Base-by-base conservation (phyloP, 164 flowering plant species). In the Pachysandra terminalis region DNA sequence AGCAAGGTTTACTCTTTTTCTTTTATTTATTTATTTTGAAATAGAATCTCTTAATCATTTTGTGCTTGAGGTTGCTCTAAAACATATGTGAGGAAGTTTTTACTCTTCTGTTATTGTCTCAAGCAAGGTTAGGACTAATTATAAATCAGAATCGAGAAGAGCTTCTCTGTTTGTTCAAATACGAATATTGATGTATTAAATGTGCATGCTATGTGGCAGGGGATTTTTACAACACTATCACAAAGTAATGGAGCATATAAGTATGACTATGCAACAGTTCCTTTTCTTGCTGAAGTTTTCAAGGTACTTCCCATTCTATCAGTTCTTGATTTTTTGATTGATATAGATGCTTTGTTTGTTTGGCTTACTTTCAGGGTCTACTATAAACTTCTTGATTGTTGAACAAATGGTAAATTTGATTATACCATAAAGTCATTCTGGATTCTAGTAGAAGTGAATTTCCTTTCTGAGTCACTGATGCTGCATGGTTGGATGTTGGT, bases 251-350 rank as follows among this genome's bases (percentile, higher is more conserved):
- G 97, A 9, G 80, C 79, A 21, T 94, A 94, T 69, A 79, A 78
- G 58, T 93, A 91, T 77, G 98, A 91, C 68, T 93, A 90, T 74
- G 96, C 98, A 2, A 91, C 97, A 12, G 88, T 94, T 72, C 98
- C 98, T 59, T 94, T 94, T 78, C 97, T 95, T 52, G 98, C 98
- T 63, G 99, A 95, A 76, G 86, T 89, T 70, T 89, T 87, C 63
- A 95, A 95, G 99, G 99, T 92, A 72, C 21, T 67, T 73, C 53
- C 58, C 16, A 25, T 23, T 37, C 35, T 52, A 12, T 40, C 32
- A 56, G 9, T 23, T 6, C 1, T 49, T 19, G 14, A 17, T 51
- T 24, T 49, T 21, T 52, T 7, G 14, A 16, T n/a, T 1, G 40
- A 9, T 48, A 52, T 6, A 55, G 7, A 17, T 56, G 21, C 25